Base-by-base conservation (phyloP, 306 rosid species). In the Adenanthera pavonina region DNA sequence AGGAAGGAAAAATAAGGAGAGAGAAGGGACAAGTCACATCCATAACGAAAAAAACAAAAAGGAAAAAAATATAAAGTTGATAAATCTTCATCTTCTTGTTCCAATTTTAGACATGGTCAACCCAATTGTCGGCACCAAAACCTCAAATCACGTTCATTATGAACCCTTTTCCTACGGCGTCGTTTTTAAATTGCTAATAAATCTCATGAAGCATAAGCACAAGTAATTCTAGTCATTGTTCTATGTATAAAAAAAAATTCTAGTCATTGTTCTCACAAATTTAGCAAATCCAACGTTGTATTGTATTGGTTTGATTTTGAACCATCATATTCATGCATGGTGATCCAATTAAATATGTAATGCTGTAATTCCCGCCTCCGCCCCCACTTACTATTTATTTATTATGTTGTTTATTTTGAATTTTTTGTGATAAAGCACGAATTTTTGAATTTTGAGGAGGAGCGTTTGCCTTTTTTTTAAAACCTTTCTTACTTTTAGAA, bases 1-100 rank as follows among this genome's bases (percentile, higher is more conserved):
- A 6, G 30, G 49, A 19, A 38, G 7, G 52, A 68, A 68, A 25
- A 68, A 68, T 68, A 35, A 35, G 30, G 30, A 25, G 30, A n/a
- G 60, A n/a, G 53, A 68, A 68, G 53, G 5, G 73, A 68, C 53
- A 19, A n/a, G 73, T 68, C 73, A 68, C 73, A 68, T 68, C 73
- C 47, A 9, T 5, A 7, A 41, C 53, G 36, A 17, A 25, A 59
- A 25, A 68, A 1, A 9, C 35, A 68, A 40, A 68, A 68, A 19
- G 35, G 46, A 16, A 16, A 6, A 15, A 52, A 0, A 2, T 8
- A 3, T 33, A 66, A 38, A 66, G 48, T 66, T 65, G 48, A 66
- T 66, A 19, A 66, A 66, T 15, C 48, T 38, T 33, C 68, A 0
- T 60, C 5, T 19, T 19, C 33, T 20, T 20, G 3, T 60, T 60